phyloP scores from a whole-genome alignment of 805 yeast genomes.

The Pichia pseudocactophila region DNA sequence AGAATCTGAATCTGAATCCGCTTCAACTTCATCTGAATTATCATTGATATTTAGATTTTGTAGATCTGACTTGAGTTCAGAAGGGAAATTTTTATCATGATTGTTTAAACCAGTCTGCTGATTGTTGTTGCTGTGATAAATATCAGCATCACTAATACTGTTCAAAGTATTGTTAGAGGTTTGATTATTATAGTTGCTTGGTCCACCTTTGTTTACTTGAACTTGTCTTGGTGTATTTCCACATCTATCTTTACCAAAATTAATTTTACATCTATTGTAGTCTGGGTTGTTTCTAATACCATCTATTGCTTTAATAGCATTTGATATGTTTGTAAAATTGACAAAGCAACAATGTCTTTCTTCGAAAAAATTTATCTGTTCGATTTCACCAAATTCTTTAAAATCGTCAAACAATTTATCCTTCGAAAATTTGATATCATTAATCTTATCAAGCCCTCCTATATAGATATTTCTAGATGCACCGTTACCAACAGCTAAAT shows the following conservation, averaged over 20 bases:
- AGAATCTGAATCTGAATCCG: slow-evolving; percentile 1
- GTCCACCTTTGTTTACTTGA: slow-evolving; percentile 10
- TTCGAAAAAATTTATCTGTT: slow-evolving; percentile 80
- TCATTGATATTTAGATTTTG: no score
- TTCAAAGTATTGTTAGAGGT: slow-evolving; percentile 1
- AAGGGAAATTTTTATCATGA: not conserved
- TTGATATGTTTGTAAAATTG: slow-evolving; percentile 82
- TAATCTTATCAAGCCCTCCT: slow-evolving; percentile 40
- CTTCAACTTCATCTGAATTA: slow-evolving; percentile 14
- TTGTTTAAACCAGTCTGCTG: not conserved
- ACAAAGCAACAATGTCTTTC: slow-evolving; percentile 87
- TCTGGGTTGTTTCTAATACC: slow-evolving; percentile 72
- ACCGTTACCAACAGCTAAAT: slow-evolving; percentile 85
- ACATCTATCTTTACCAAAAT: slow-evolving; percentile 91
- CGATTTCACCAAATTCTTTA: slow-evolving; percentile 83
- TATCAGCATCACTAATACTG: not conserved
- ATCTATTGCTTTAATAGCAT: slow-evolving; percentile 87
- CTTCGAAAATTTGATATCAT: slow-evolving; percentile 23
- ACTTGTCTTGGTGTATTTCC: slow-evolving; percentile 87
- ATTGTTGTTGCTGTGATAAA: no score
- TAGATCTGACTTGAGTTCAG: not conserved
- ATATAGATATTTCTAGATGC: slow-evolving; percentile 90
- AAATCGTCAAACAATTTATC: slow-evolving; percentile 63
- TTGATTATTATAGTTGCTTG: not conserved
- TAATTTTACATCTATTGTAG: slow-evolving; percentile 66